Percentiles rank a stretch among this genome's conserved stretches.
phyloP scores from a whole-genome alignment of 495 filamentous ascomycete genomes.

The Bacidia rubella region DNA sequence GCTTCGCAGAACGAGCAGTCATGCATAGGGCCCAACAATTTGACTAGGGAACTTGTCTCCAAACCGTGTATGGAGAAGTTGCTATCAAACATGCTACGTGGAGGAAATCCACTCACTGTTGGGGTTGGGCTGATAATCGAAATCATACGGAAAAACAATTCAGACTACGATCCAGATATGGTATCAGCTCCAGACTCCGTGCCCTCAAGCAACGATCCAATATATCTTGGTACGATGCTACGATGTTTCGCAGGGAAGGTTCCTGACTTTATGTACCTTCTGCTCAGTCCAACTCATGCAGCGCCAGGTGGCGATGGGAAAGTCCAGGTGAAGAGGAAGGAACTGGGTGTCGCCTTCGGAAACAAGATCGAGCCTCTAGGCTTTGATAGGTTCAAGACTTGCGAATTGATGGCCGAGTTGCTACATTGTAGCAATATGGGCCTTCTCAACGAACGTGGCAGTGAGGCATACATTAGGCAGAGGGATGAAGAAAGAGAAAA shows the following conservation, averaged over 20 bases:
- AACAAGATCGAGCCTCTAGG: conserved; percentile 85
- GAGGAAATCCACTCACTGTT: conserved; percentile 89
- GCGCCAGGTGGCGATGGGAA: conserved; percentile 45
- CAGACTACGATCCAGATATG: conserved; percentile 92
- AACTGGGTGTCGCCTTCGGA: conserved; percentile 76
- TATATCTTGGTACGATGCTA: conserved; percentile 89
- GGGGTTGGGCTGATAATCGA: conserved; percentile 97
- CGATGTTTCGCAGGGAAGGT: conserved; percentile 81
- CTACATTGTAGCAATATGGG: conserved; percentile 99
- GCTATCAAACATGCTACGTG: conserved; percentile 80
- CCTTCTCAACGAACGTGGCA: conserved; percentile 82
- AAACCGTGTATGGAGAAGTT: conserved; percentile 66
- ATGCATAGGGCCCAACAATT: conserved; percentile 93
- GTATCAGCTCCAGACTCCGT: conserved; percentile 59
- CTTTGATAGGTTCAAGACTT: conserved; percentile 98
- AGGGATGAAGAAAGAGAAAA: conserved; percentile 72
- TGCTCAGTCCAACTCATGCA: conserved; percentile 51
- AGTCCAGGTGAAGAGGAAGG: conserved; percentile 44
- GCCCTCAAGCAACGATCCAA: conserved; percentile 80
- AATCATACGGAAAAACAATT: conserved; percentile 98
- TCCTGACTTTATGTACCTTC: conserved; percentile 89
- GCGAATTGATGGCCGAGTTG: conserved; percentile 95
- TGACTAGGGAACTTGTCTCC: conserved; percentile 94
- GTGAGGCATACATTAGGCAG: conserved; percentile 70
- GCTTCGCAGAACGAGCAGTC: conserved; percentile 94